Base-by-base conservation (phyloP, 768 basidiomycete genomes). In the Leccinum aurantiacum region DNA sequence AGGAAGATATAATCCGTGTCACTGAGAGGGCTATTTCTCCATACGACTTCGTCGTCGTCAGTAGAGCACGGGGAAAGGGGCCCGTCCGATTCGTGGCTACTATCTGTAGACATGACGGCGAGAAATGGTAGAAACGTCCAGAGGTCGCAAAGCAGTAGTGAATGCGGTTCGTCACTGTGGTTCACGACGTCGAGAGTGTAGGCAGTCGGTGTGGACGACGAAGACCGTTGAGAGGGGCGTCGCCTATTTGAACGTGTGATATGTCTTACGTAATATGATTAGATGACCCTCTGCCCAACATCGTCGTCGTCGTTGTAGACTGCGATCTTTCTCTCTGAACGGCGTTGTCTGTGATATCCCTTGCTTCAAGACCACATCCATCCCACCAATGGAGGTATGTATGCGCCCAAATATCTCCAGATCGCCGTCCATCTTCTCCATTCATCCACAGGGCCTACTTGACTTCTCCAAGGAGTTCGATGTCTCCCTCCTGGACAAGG, bases 381-480 rank as follows among this genome's bases (percentile, higher is more conserved):
- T 65, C 60, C 61, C 63, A 71, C 54, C 55, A 60, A 79, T 79
- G 78, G 78, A 79, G 77, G 78, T 73, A 52, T 61, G 71, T 63
- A 55, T 55, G 58, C 60, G 44, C 29, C 0, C 44, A 9, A 6
- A 27, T 14, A 35, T n/a, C 49, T 52, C 33, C 33, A 25, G 51
- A 61, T 57, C 54, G 38, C 24, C 38, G n/a, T 52, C 44, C 29
- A 27, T 55, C 33, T 53, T 68, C 62, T 61, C 53, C 24, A 3
- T 33, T 29, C 52, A 50, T 53, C 61, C 33, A 17, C 55, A 97
- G 95, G 86, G 81, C 75, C 82, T 97, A 68, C 89, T 97, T 73
- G 94, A 97, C 83, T 94, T 95, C 81, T 88, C 88, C 67, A 85
- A 84, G 69, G 94, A 96, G 70, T 92, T 98, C 77, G 95, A 98